These are phyloP conservation scores for Lodderomyces orthopsilosis DNA, from an alignment of 1,139 yeast species.

Conservation along the genomic window DNA sequence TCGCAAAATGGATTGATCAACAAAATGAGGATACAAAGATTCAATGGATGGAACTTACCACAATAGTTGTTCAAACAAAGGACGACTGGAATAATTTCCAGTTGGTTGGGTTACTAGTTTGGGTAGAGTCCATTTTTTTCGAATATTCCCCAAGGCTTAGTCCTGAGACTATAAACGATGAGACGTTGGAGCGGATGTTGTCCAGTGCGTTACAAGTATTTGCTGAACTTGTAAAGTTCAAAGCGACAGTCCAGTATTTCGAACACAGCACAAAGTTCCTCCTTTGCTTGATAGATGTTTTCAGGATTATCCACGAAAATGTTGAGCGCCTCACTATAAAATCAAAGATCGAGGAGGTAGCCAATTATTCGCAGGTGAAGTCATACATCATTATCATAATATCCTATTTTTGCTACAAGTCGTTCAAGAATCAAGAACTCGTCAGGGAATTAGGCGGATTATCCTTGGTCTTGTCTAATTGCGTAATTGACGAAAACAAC, in stretches of 20 bases:
- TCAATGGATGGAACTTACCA: constrained; percentile 14
- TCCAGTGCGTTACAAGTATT: constrained; percentile 46
- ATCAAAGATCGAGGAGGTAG: constrained; percentile 27
- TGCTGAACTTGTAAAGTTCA: constrained; percentile 48
- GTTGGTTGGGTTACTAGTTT: constrained; percentile 50
- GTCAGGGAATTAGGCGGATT: constrained; percentile 68
- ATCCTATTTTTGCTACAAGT: constrained; percentile 51
- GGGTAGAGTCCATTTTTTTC: constrained; percentile 47
- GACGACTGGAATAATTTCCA: constrained; percentile 54
- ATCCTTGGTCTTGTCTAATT: constrained; percentile 70
- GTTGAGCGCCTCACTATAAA: constrained; percentile 33
- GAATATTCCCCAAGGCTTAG: constrained; percentile 16
- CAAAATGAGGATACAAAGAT: constrained; percentile 1
- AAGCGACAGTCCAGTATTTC: constrained; percentile 50
- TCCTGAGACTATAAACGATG: constrained; percentile 14
- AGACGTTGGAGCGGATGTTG: constrained; percentile 19
- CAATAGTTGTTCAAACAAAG: constrained; percentile 40
- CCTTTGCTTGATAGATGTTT: constrained; percentile 40
- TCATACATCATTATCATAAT: constrained; percentile 60
- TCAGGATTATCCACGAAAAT: constrained; percentile 50
- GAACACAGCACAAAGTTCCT: constrained; percentile 38
- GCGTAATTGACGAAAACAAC: constrained; percentile 82
- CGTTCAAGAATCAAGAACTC: constrained; percentile 60
- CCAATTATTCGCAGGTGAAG: constrained; percentile 60
- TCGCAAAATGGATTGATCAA: constrained; percentile 18